Evolutionary conservation across 495 filamentous ascomycete species (phyloP).

Genomic region (Xanthoparmelia taractica): DNA sequence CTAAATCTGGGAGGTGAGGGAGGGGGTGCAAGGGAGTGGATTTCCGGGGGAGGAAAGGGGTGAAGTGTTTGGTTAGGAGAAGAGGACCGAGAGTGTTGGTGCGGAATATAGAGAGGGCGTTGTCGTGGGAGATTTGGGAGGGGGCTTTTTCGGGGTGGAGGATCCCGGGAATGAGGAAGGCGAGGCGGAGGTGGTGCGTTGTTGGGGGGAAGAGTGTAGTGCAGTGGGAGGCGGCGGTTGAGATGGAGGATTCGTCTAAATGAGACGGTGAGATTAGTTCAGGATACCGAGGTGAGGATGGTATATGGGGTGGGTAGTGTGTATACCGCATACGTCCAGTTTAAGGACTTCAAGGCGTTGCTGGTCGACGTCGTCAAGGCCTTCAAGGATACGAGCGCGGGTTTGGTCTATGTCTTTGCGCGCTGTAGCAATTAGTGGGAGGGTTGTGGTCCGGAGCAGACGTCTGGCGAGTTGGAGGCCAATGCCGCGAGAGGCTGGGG

Average conservation of each 20-base stretch:
- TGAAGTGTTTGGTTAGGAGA: constrained; percentile 61
- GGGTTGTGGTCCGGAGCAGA: constrained; percentile 53
- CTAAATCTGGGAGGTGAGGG: constrained; percentile 34
- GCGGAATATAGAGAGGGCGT: constrained; percentile 53
- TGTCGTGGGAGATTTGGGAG: constrained; percentile 47
- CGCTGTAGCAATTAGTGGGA: constrained; percentile 67
- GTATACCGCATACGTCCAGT: constrained; percentile 53
- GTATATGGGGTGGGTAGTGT: neutral
- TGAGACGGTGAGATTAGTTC: neutral
- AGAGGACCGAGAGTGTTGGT: constrained; percentile 68
- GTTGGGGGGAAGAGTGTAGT: constrained; percentile 26
- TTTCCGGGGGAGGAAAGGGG: constrained; percentile 55
- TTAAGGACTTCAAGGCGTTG: constrained; percentile 46
- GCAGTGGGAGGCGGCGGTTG: constrained; percentile 30
- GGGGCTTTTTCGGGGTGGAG: constrained; percentile 70
- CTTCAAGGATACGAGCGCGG: constrained; percentile 46
- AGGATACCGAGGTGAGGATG: no score
- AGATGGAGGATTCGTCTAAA: constrained; percentile 35
- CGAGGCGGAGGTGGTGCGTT: constrained; percentile 55
- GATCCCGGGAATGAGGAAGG: constrained; percentile 63
- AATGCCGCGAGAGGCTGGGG: constrained; percentile 67
- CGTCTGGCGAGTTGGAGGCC: constrained; percentile 63
- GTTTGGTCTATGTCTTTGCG: constrained; percentile 48
- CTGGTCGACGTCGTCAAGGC: constrained; percentile 41
- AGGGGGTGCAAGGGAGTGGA: constrained; percentile 24